Evolutionary conservation across 2,329 filamentous ascomycete species (phyloP).

Genomic region (Colletotrichum tamarilloi): DNA sequence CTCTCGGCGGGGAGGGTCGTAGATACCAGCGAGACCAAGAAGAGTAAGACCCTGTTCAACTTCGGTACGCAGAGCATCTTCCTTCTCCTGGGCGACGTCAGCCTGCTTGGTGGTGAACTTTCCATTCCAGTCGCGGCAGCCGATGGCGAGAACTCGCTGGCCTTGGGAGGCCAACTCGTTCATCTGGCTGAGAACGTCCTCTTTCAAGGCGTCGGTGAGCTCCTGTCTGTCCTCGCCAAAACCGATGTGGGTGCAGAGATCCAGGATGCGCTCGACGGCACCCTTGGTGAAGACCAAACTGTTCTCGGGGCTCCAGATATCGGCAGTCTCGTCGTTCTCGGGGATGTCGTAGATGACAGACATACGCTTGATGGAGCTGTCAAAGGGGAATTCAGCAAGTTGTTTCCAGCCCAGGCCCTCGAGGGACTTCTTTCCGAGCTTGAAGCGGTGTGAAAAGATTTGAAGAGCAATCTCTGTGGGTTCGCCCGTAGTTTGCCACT

Average conservation of each 20-base stretch:
- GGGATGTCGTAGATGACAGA: constrained; percentile 75
- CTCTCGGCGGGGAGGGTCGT: constrained; percentile 86
- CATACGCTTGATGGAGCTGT: constrained; percentile 83
- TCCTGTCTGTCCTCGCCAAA: constrained; percentile 53
- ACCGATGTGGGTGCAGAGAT: constrained; percentile 63
- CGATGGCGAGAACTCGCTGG: constrained; percentile 78
- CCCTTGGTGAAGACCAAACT: constrained; percentile 72
- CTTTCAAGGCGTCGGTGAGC: constrained; percentile 63
- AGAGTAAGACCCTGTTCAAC: constrained; percentile 79
- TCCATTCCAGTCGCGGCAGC: constrained; percentile 70
- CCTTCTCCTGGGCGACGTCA: constrained; percentile 41
- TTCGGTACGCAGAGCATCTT: constrained; percentile 60
- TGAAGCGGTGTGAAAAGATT: constrained; percentile 78
- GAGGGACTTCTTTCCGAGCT: constrained; percentile 64
- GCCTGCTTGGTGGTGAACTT: constrained; percentile 53
- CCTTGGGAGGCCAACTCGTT: constrained; percentile 72
- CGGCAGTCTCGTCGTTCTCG: constrained; percentile 46
- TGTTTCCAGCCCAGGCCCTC: constrained; percentile 69
- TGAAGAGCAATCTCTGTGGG: constrained; percentile 72
- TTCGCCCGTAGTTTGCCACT: constrained; percentile 76
- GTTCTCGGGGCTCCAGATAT: constrained; percentile 52
- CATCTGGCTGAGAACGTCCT: constrained; percentile 63
- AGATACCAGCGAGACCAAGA: constrained; percentile 85
- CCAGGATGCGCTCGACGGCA: constrained; percentile 70
- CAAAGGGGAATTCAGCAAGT: constrained; percentile 80